Conservation (phyloP, 352 stramenopile genomes). For the Pythium myriotylum region DNA sequence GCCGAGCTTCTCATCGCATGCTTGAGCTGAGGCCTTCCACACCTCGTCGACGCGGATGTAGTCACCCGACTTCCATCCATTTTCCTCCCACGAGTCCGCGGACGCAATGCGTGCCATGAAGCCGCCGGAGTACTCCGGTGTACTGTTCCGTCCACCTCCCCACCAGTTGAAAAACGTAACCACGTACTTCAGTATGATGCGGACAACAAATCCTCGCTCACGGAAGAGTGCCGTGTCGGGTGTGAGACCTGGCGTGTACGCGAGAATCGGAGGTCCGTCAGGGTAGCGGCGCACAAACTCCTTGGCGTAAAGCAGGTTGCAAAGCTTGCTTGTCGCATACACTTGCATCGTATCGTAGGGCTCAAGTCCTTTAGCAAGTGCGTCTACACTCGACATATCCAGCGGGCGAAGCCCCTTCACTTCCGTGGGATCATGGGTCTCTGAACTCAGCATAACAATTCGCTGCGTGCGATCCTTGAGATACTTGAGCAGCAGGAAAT, state of each 20-base stretch:
- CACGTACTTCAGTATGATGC: conserved; percentile 14
- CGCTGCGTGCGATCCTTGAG: conserved; percentile 20
- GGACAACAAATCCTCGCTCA: conserved; percentile 11
- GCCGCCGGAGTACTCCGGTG: conserved; percentile 25
- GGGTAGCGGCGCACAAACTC: conserved; percentile 22
- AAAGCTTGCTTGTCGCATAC: conserved; percentile 27
- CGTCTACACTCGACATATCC: conserved; percentile 14
- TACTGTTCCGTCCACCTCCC: conserved; percentile 14
- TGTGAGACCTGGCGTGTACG: conserved; percentile 32
- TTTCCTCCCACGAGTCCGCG: conserved; percentile 10
- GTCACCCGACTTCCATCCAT: conserved; percentile 26
- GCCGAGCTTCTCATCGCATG: conserved; percentile 19
- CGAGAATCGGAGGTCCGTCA: conserved; percentile 21
- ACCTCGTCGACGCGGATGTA: conserved; percentile 34
- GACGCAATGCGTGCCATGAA: conserved; percentile 34
- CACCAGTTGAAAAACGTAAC: conserved; percentile 1
- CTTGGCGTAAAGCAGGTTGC: conserved; percentile 23
- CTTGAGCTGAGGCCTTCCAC: conserved; percentile 22
- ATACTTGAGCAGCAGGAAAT: conserved; percentile 38
- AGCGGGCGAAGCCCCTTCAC: neutral
- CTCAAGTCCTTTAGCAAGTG: neutral
- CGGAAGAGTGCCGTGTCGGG: conserved; percentile 29
- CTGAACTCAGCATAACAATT: conserved; percentile 14
- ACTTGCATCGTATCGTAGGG: conserved; percentile 8
- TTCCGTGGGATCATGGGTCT: conserved; percentile 17